A percentile compares a stretch with the other conserved stretches of the same genome.
These are phyloP conservation scores for Aurifilum marmelostoma DNA, from an alignment of 2,329 filamentous ascomycete genomes.

Conservation along the genomic window DNA sequence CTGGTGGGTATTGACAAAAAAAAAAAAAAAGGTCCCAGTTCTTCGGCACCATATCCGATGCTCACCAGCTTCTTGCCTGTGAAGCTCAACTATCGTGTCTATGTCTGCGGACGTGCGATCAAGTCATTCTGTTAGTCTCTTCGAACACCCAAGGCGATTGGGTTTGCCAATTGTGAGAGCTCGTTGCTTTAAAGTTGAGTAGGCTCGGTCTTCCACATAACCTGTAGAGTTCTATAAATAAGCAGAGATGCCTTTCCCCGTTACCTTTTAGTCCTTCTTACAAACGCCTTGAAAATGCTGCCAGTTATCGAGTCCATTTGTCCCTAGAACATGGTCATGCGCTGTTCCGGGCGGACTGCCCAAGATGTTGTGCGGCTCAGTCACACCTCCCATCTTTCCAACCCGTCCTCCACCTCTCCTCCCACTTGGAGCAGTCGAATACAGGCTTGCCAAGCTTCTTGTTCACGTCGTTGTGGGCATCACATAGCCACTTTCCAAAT, in stretches of 20 bases:
- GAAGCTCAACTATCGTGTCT: neutral
- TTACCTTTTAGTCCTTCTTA: conserved; percentile 2
- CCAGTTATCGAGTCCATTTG: neutral
- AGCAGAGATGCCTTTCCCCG: conserved; percentile 23
- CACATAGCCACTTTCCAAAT: conserved; percentile 82
- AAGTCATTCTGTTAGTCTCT: neutral
- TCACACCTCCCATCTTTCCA: conserved; percentile 73
- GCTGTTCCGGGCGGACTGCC: neutral
- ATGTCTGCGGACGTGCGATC: neutral
- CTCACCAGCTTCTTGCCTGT: neutral
- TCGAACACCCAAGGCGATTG: neutral
- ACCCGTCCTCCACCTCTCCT: conserved; percentile 92
- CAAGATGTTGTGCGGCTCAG: conserved; percentile 35
- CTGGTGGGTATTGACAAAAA: neutral
- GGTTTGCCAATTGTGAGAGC: neutral
- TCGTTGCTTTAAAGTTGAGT: conserved; percentile 9
- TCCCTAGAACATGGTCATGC: neutral
- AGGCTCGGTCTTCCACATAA: conserved; percentile 4
- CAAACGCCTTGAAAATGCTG: conserved; percentile 20
- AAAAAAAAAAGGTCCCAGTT: conserved; percentile 8
- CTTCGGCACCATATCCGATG: conserved; percentile 1
- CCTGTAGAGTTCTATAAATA: conserved; percentile 10
- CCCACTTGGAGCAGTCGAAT: conserved; percentile 90
- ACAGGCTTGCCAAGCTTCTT: conserved; percentile 84
- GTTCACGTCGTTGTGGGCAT: conserved; percentile 87